These are phyloP conservation scores for Phytophthora melonis DNA, from an alignment of 352 stramenopile species.

Conservation along the genomic window DNA sequence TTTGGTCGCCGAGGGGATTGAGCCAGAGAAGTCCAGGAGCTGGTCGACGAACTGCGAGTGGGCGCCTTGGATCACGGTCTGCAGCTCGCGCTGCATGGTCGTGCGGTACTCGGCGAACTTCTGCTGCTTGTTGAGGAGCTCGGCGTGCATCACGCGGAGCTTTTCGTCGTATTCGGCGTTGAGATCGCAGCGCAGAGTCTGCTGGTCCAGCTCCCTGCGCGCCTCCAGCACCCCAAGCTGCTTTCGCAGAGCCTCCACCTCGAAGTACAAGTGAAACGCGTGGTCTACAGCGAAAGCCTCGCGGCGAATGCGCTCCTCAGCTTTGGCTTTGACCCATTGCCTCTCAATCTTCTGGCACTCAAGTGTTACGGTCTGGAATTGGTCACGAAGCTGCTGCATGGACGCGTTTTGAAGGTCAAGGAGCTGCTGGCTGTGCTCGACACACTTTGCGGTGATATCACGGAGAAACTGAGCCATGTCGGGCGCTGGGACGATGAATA, in stretches of 20 bases:
- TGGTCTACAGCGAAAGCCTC: constrained; percentile 57
- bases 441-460: constrained; percentile 11
- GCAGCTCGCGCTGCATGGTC: constrained; percentile 69
- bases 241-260: constrained; percentile 45
- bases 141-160: constrained; percentile 56
- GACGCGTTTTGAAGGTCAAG: constrained; percentile 20
- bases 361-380: constrained; percentile 10
- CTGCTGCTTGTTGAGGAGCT: constrained; percentile 64
- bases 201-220: constrained; percentile 49
- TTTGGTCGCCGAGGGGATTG: constrained; percentile 66
- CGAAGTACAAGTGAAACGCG: constrained; percentile 55
- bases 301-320: constrained; percentile 47
- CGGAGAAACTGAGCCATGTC: constrained; percentile 36
- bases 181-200: constrained; percentile 55
- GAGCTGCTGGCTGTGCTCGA: constrained; percentile 32
- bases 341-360: constrained; percentile 23
- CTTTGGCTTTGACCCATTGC: constrained; percentile 10
- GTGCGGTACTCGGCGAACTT: constrained; percentile 74
- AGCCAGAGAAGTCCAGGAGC: constrained; percentile 65
- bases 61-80: constrained; percentile 59
- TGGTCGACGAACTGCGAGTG: constrained; percentile 67
- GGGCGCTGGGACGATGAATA: constrained; percentile 28
- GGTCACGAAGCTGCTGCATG: constrained; percentile 23
- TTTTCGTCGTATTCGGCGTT: constrained; percentile 66
- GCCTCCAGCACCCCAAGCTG: constrained; percentile 36